These are phyloP conservation scores for Yarrowia sp. DNA, from an alignment of 805 yeast genomes.

Conservation along the genomic window DNA sequence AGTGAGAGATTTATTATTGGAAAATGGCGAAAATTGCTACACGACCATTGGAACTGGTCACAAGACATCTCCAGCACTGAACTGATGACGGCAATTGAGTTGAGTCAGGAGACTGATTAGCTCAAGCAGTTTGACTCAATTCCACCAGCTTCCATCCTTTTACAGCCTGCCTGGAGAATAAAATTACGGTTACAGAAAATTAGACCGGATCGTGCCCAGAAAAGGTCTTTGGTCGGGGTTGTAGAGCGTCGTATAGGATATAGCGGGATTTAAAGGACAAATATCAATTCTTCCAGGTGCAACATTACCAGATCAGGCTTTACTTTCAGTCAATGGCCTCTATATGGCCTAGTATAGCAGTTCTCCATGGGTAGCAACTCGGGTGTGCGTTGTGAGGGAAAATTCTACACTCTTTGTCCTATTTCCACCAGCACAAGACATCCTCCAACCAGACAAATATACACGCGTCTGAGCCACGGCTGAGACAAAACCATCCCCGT, in stretches of 20 bases:
- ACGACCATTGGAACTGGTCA: background rate
- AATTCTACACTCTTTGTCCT: constrained; percentile 17
- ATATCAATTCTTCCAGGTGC: too few species aligned
- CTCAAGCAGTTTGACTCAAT: constrained; percentile 6
- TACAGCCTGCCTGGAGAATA: constrained; percentile 13
- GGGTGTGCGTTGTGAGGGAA: constrained; percentile 13
- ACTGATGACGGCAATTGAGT: background rate
- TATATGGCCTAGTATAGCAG: background rate
- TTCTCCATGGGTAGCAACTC: background rate
- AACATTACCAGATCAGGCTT: background rate
- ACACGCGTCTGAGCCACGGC: background rate
- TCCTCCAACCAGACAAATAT: background rate
- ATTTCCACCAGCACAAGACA: background rate
- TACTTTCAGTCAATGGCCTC: background rate
- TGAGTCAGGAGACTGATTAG: constrained; percentile 6
- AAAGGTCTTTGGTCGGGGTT: background rate
- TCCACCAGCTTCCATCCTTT: constrained; percentile 34
- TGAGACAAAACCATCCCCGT: background rate
- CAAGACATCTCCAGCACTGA: too few species aligned
- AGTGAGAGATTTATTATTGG: too few species aligned
- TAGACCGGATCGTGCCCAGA: constrained; percentile 14
- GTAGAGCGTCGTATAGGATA: too few species aligned
- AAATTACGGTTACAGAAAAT: constrained; percentile 4
- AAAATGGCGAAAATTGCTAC: background rate
- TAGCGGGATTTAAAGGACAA: too few species aligned